Percentiles rank a stretch among this genome's conserved stretches.
These are phyloP conservation scores for Strobilomyces dryophilus DNA, from an alignment of 768 basidiomycete species.

Conservation along the genomic window DNA sequence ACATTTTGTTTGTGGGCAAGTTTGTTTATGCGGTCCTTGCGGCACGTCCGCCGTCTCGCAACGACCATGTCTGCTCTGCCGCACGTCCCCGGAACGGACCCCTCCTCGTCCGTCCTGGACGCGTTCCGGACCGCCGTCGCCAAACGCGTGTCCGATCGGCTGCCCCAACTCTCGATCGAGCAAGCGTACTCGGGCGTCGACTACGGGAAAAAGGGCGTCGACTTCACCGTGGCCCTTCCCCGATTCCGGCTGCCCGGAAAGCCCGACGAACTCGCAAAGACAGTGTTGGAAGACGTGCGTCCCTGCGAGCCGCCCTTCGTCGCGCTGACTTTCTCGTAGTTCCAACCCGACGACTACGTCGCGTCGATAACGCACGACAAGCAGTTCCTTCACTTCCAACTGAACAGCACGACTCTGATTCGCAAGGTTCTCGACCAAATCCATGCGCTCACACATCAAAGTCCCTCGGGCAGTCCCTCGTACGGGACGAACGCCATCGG, in stretches of 20 bases:
- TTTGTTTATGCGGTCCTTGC: too few species aligned
- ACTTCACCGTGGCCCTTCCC: conserved; percentile 90
- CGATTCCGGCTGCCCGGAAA: conserved; percentile 85
- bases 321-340: conserved; percentile 43
- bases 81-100: too few species aligned
- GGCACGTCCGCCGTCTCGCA: too few species aligned
- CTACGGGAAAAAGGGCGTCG: conserved; percentile 68
- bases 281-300: conserved; percentile 69
- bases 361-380: conserved; percentile 65
- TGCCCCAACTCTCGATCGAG: conserved; percentile 63
- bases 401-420: conserved; percentile 58
- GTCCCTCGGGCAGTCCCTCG: conserved; percentile 53
- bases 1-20: too few species aligned
- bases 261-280: conserved; percentile 69
- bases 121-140: conserved; percentile 82
- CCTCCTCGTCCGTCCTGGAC: conserved; percentile 62
- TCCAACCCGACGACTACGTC: conserved; percentile 79
- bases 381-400: conserved; percentile 80
- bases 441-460: conserved; percentile 62
- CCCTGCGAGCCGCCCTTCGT: conserved; percentile 1
- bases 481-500: conserved; percentile 83
- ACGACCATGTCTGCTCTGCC: too few species aligned
- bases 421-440: conserved; percentile 69
- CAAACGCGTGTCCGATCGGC: conserved; percentile 57
- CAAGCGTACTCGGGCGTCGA: conserved; percentile 84